Base-by-base conservation (phyloP, 441 rosid species). In the Pelargonium myrrhifolium region DNA sequence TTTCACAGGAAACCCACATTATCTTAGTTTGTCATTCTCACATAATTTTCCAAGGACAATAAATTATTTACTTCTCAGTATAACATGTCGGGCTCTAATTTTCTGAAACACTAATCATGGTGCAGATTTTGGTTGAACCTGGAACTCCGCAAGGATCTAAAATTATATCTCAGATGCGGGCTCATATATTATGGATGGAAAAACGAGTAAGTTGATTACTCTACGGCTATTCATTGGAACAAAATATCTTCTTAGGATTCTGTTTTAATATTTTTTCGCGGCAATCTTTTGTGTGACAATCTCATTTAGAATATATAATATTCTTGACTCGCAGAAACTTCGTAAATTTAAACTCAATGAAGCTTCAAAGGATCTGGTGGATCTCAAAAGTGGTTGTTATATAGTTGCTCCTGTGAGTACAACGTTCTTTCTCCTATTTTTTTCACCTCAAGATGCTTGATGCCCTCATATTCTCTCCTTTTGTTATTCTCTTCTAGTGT, bases 171-270 rank as follows among this genome's bases (percentile, higher is more conserved):
- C 99, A 84, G 82, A 91, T 91, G 96, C 90, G 96, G 12, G 91
- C 97, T 70, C 93, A 91, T 79, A 79, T 93, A 83, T 72, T 93
- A 67, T 91, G 99, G 99, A 85, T 93, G 96, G 99, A 93, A 77
- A 83, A 85, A 62, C 83, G 99, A 76, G 99, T 91, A 79, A 49
- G 80, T 64, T 65, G 39, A 39, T 51, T 42, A 9, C 65, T 17
- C 9, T 28, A 7, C 63, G 22, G 45, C 60, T 9, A 42, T 65
- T 51, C 8, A 68, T 64, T 7, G 55, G 61, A 22, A 24, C 26
- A 10, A 62, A 7, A 3, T 62, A 24, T 26, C 6, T 62, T 37
- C 4, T n/a, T 10, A 26, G 6, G n/a, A 43, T 66, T 58, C 40
- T 45, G 26, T n/a, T 26, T 53, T 35, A 51, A 40, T 70, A 39